Percentiles rank a stretch among this genome's conserved stretches.
Conservation (phyloP, 2,329 filamentous ascomycete genomes). For the Ascochyta viciae-villosae region DNA sequence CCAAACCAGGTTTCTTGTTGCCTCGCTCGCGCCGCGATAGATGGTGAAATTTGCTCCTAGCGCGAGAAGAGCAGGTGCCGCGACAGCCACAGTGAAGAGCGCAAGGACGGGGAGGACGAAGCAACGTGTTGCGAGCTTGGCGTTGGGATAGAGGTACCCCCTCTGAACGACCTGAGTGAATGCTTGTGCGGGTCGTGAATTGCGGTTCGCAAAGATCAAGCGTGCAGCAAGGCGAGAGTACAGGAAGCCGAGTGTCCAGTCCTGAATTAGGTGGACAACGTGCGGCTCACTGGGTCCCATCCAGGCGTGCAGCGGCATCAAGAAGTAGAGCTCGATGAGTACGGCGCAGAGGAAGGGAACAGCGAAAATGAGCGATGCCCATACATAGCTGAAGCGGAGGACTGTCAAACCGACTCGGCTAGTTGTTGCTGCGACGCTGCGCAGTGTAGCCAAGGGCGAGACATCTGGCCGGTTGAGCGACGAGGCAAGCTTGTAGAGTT, state of each 20-base stretch:
- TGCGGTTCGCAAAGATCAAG: conserved; percentile 71
- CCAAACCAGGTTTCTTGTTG: conserved; percentile 61
- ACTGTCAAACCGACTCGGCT: conserved; percentile 46
- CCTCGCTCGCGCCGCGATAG: conserved; percentile 52
- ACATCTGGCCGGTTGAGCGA: conserved; percentile 35
- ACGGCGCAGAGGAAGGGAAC: conserved; percentile 82
- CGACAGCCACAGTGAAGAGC: conserved; percentile 68
- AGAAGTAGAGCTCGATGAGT: conserved; percentile 84
- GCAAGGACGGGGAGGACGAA: conserved; percentile 80
- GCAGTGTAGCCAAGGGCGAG: conserved; percentile 41
- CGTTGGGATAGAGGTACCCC: conserved; percentile 80
- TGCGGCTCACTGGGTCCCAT: conserved; percentile 60
- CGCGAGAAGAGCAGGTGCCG: conserved; percentile 69
- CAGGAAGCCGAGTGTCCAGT: conserved; percentile 91
- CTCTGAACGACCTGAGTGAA: conserved; percentile 73
- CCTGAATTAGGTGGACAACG: conserved; percentile 85
- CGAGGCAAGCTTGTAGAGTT: conserved; percentile 57
- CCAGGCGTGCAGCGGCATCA: conserved; percentile 86
- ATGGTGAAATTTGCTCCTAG: conserved; percentile 56
- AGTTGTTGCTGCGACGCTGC: conserved; percentile 31
- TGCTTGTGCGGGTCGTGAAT: conserved; percentile 75
- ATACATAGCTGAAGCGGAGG: conserved; percentile 74
- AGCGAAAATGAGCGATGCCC: conserved; percentile 75
- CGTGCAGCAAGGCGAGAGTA: conserved; percentile 83
- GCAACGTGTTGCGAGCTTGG: conserved; percentile 78